Base-by-base conservation (phyloP, 441 rosid species). In the Gossypium schwendimanii region DNA sequence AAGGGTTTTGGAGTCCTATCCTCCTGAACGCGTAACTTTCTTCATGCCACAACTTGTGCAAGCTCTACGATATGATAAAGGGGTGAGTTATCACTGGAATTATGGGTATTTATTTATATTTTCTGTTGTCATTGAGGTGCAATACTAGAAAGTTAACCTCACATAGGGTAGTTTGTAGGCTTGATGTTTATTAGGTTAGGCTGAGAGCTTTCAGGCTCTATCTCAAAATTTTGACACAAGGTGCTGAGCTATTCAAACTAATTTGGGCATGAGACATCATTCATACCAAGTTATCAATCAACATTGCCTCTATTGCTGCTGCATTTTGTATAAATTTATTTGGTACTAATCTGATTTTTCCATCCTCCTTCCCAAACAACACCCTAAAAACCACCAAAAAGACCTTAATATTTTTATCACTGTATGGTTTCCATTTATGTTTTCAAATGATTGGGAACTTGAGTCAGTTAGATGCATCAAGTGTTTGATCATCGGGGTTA, bases 41-140 rank as follows among this genome's bases (percentile, higher is more conserved):
- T 96, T 90, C 90, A 91, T 93, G 98, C 99, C 99, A 41, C 99
- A 96, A 84, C 86, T 96, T 28, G 98, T 96, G 83, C 99, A 96
- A 82, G 87, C 96, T 69, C 82, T 96, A 76, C 87, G 99, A 73
- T 89, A 90, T 58, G 99, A 96, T 88, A 92, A 90, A 0, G 96
- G 79, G 88, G 99, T 88, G 78, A 73, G 85, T 82, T 72, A 44
- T 67, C 49, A 39, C 68, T 59, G 18, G 31, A 75, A 14, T 63
- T 26, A 71, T 61, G 52, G 68, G 11, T 49, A 14, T 78, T 63
- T 53, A 4, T 21, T 66, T 68, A 52, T 50, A 28, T 64, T 6
- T 61, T 67, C 14, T 67, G 20, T 50, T 64, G 33, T 55, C n/a
- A 11, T 0, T 11, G 61, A 41, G 49, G 26, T 69, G 63, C 52